phyloP scores from a whole-genome alignment of 345 rosid species.

The Euclidium syriacum region DNA sequence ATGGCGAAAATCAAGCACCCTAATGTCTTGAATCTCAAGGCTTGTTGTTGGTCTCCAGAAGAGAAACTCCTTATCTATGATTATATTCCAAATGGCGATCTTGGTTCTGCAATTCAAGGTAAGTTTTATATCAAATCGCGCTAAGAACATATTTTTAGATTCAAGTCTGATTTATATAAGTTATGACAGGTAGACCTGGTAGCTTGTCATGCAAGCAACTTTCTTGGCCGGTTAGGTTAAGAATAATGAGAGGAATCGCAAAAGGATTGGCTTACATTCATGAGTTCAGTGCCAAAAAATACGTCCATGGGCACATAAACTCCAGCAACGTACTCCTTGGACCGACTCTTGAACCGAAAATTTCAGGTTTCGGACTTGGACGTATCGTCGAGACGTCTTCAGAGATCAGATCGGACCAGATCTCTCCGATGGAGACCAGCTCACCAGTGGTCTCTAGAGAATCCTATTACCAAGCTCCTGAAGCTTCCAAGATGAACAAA shows the following conservation, averaged over 20 bases:
- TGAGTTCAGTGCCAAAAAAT: constrained; percentile 66
- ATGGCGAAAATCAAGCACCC: constrained; percentile 79
- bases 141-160: not conserved
- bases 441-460: constrained; percentile 33
- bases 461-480: constrained; percentile 70
- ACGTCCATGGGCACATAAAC: constrained; percentile 80
- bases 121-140: not conserved
- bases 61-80: constrained; percentile 89
- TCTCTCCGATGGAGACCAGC: constrained; percentile 49
- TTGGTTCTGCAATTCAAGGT: constrained; percentile 81
- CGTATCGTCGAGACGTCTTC: constrained; percentile 58
- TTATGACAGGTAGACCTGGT: constrained; percentile 57
- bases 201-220: constrained; percentile 46
- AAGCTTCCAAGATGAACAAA: constrained; percentile 53
- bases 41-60: constrained; percentile 85
- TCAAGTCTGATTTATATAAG: not conserved
- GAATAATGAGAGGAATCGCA: constrained; percentile 69
- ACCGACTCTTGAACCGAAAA: constrained; percentile 59
- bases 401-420: constrained; percentile 43
- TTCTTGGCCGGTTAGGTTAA: constrained; percentile 60
- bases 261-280: constrained; percentile 73
- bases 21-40: constrained; percentile 69
- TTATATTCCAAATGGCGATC: constrained; percentile 67
- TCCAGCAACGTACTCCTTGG: constrained; percentile 80
- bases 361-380: constrained; percentile 74